Evolutionary conservation across 2,329 filamentous ascomycete species (phyloP).

Genomic region (Talaromyces sp.): DNA sequence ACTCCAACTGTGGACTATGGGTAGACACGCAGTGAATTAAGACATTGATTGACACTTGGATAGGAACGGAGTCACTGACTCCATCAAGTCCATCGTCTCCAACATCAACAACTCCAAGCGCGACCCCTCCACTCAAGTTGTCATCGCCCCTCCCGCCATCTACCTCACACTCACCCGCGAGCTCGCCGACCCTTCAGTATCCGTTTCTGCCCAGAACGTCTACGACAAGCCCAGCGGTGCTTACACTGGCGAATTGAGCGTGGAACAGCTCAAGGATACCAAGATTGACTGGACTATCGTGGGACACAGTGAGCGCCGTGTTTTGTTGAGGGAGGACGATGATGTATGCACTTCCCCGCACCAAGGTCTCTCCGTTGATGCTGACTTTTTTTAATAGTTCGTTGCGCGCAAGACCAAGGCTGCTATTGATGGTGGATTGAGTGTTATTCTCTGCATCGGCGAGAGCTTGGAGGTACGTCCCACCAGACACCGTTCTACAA

Average conservation of each 20-base stretch:
- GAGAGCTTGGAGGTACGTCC: slow-evolving; percentile 71
- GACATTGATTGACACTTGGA: not conserved
- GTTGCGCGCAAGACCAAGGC: slow-evolving; percentile 93
- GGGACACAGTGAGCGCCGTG: slow-evolving; percentile 92
- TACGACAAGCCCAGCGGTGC: slow-evolving; percentile 96
- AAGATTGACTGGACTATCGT: slow-evolving; percentile 86
- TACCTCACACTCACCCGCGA: slow-evolving; percentile 87
- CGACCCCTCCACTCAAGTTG: slow-evolving; percentile 68
- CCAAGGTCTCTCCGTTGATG: not conserved
- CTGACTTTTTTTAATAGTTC: slow-evolving; percentile 46
- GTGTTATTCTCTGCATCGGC: slow-evolving; percentile 95
- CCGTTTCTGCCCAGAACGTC: slow-evolving; percentile 93
- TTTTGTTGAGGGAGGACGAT: slow-evolving; percentile 82
- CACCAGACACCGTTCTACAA: no score
- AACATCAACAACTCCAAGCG: slow-evolving; percentile 84
- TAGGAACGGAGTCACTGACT: slow-evolving; percentile 90
- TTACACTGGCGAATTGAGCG: slow-evolving; percentile 95
- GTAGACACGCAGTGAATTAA: not conserved
- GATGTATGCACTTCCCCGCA: slow-evolving; percentile 42
- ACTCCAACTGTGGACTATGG: not conserved
- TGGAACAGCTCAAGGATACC: slow-evolving; percentile 83
- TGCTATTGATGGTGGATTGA: slow-evolving; percentile 78
- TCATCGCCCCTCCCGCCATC: slow-evolving; percentile 84
- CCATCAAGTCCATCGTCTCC: slow-evolving; percentile 85
- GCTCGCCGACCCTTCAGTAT: slow-evolving; percentile 69